A percentile compares a stretch with the other conserved stretches of the same genome.
Evolutionary conservation across 148 eudicot species (phyloP).

Genomic region (Silene uniflora): DNA sequence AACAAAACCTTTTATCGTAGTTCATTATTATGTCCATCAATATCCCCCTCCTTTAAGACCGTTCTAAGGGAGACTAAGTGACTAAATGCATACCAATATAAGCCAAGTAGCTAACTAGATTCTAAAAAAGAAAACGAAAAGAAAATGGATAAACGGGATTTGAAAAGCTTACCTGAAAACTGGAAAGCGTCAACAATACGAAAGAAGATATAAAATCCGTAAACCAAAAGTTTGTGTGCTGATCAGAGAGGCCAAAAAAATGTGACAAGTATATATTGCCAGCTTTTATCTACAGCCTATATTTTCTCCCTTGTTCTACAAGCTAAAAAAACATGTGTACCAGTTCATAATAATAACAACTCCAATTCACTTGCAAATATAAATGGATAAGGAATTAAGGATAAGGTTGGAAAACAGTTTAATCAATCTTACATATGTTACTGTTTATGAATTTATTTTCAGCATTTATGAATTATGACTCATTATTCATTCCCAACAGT

Average conservation of each 20-base stretch:
- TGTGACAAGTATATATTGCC: neutral
- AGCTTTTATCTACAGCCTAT: neutral
- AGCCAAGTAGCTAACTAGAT: no score
- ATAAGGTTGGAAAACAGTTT: neutral
- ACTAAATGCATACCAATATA: no score
- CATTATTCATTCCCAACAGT: constrained; percentile 8
- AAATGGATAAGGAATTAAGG: neutral
- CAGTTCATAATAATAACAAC: neutral
- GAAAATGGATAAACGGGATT: neutral
- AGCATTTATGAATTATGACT: neutral
- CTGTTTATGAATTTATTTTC: constrained; percentile 15
- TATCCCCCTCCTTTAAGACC: no score
- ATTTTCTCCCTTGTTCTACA: neutral
- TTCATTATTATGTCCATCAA: no score
- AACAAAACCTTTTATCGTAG: no score
- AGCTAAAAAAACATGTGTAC: neutral
- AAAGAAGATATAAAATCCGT: neutral
- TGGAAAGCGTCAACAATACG: neutral
- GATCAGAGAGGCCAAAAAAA: neutral
- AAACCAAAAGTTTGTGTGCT: no score
- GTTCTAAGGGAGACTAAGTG: no score
- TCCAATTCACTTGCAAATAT: neutral
- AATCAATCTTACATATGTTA: neutral
- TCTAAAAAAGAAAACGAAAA: no score
- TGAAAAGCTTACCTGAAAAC: neutral